Base-by-base conservation (phyloP, 2,329 filamentous ascomycete species). In the Xylariaceae sp. region DNA sequence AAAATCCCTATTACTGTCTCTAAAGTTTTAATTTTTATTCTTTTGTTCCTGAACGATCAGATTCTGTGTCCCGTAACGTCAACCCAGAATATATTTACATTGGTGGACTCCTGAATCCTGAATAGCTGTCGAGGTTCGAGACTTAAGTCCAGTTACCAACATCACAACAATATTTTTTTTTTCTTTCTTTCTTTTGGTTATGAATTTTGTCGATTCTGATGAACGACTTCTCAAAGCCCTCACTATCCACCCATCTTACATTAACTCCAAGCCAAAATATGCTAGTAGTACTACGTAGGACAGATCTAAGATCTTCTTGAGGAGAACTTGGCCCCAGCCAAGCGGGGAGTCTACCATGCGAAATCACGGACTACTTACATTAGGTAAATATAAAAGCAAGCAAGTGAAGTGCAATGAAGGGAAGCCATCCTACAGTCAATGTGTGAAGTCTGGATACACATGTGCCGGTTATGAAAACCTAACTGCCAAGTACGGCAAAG, bases 361-460 rank as follows among this genome's bases (percentile, higher is more conserved):
- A 66, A 66, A 48, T 57, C 61, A 4, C 63, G 63, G 20, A 65
- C 63, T 14, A 62, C 62, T n/a, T 66, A 62, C 32, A 23, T 54
- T 41, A 66, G n/a, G n/a, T n/a, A n/a, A 62, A 46, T 66, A 62
- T 55, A 66, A 66, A 56, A 52, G 26, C 14, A 55, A 62, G 4
- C 52, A 44, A n/a, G 62, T 66, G 23, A 66, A 66, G 40, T 66
- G 64, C 44, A 62, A 66, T 54, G 64, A 66, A 47, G 50, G 50
- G 10, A 64, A 60, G 47, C 64, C 64, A 18, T n/a, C 2, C n/a
- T 66, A 62, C 44, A 47, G 51, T 23, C 59, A 61, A 18, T 66
- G 64, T 20, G 45, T 51, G 42, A 64, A 61, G 46, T 50, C 64
- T 10, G 62, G 61, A 3, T 50, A 59, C 40, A 4, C 42, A 7